Evolutionary conservation across 2,329 filamentous ascomycete genomes (phyloP).

Genomic region (Westerdykella ornata): DNA sequence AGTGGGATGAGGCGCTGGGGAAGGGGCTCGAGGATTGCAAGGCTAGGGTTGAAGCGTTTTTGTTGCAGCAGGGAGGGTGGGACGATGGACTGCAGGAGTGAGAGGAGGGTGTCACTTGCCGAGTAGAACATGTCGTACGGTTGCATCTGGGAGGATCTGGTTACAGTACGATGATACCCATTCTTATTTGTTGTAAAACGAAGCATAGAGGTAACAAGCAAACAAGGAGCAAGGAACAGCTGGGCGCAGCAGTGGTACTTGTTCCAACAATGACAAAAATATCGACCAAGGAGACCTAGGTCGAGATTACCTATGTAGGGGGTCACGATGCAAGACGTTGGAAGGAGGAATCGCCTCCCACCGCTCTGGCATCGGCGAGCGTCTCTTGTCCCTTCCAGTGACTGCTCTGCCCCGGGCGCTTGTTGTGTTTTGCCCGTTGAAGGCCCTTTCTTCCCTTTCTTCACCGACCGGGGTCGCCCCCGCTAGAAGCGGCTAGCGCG

Average conservation of each 20-base stretch:
- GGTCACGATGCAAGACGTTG: too few species aligned
- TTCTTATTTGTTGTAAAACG: constrained; percentile 14
- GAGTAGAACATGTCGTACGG: constrained; percentile 1
- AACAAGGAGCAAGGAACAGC: background rate
- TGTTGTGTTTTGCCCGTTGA: constrained; percentile 1
- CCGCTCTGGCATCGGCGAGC: background rate
- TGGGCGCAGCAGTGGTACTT: background rate
- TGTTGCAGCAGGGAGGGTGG: constrained; percentile 78
- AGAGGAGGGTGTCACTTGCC: background rate
- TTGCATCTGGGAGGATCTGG: background rate
- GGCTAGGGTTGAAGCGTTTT: constrained; percentile 63
- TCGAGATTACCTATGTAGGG: too few species aligned
- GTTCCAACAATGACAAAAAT: background rate
- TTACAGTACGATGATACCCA: constrained; percentile 31
- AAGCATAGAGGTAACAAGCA: background rate
- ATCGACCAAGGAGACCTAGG: too few species aligned
- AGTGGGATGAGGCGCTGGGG: constrained; percentile 85
- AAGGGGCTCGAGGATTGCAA: constrained; percentile 67
- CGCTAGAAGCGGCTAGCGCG: constrained; percentile 9
- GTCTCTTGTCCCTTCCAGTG: background rate
- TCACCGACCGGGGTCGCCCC: constrained; percentile 16
- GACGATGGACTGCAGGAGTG: constrained; percentile 56
- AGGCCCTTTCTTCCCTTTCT: constrained; percentile 18
- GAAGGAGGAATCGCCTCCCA: background rate
- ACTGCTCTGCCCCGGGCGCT: background rate